phyloP scores from a whole-genome alignment of 31 red algal genomes.

The Endocladia muricata region DNA sequence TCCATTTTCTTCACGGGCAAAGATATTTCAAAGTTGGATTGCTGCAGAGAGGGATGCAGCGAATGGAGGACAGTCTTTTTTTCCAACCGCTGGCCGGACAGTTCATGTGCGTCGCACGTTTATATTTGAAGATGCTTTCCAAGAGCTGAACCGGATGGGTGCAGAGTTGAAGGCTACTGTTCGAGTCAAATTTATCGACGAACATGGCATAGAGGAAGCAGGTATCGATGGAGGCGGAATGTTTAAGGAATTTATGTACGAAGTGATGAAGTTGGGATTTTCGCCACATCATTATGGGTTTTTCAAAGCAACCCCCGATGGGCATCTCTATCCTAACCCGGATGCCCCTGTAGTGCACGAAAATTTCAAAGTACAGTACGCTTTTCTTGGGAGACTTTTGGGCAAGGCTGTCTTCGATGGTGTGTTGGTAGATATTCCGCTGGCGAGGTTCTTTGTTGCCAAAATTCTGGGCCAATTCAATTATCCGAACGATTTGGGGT shows the following conservation, averaged over 20 bases:
- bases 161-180: slow-evolving; percentile 53
- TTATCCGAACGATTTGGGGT: slow-evolving; percentile 80
- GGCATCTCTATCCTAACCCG: slow-evolving; percentile 81
- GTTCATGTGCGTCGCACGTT: slow-evolving; percentile 81
- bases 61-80: slow-evolving; percentile 33
- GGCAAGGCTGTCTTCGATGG: slow-evolving; percentile 96
- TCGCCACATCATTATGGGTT: slow-evolving; percentile 86
- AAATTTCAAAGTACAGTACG: slow-evolving; percentile 79
- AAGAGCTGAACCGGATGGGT: slow-evolving; percentile 58
- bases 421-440: slow-evolving; percentile 85
- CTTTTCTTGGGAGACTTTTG: slow-evolving; percentile 88
- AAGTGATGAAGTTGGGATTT: slow-evolving; percentile 76
- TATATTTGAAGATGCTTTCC: slow-evolving; percentile 89
- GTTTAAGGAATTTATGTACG: slow-evolving; percentile 99
- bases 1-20: slow-evolving; percentile 73
- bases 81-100: slow-evolving; percentile 32
- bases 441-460: slow-evolving; percentile 81
- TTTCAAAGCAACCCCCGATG: slow-evolving; percentile 79
- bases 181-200: slow-evolving; percentile 93
- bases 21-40: slow-evolving; percentile 81
- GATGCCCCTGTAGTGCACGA: slow-evolving; percentile 59
- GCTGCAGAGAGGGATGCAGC: slow-evolving; percentile 46
- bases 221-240: slow-evolving; percentile 99
- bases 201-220: slow-evolving; percentile 95
- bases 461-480: slow-evolving; percentile 87